phyloP scores from a whole-genome alignment of 2,329 filamentous ascomycete genomes.

The Fusarium verticillioides region DNA sequence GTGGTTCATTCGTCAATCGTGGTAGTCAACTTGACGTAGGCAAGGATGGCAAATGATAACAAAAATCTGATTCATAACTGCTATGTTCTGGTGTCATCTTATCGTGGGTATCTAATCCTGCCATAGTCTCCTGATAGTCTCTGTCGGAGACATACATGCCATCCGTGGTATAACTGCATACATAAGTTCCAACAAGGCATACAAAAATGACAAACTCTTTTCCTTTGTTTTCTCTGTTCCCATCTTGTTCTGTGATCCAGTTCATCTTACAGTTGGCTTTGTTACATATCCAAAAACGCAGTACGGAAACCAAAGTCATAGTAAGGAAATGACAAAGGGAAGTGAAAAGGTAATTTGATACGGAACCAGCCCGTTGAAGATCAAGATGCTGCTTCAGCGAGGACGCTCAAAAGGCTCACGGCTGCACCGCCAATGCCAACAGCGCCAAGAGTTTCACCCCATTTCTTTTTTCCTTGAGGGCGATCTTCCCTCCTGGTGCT shows the following conservation, averaged over 20 bases:
- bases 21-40: background rate
- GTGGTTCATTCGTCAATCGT: background rate
- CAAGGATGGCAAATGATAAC: background rate
- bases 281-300: slow-evolving; percentile 5
- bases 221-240: slow-evolving; percentile 2
- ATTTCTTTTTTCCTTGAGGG: slow-evolving; percentile 56
- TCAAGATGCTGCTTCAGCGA: slow-evolving; percentile 64
- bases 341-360: background rate
- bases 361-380: slow-evolving; percentile 21
- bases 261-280: background rate
- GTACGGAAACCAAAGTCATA: background rate
- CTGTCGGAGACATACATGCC: background rate
- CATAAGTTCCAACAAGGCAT: slow-evolving; percentile 20
- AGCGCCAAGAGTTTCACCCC: slow-evolving; percentile 65
- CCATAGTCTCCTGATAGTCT: background rate
- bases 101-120: slow-evolving; percentile 35
- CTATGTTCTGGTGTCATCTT: slow-evolving; percentile 1
- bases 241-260: slow-evolving; percentile 34
- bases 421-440: slow-evolving; percentile 71
- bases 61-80: background rate
- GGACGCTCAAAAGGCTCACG: slow-evolving; percentile 66
- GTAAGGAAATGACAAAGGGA: slow-evolving; percentile 3
- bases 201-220: slow-evolving; percentile 10
- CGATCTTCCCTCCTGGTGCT: slow-evolving; percentile 53
- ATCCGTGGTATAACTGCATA: slow-evolving; percentile 22